phyloP scores from a whole-genome alignment of 768 basidiomycete species.

The Russula emetica region DNA sequence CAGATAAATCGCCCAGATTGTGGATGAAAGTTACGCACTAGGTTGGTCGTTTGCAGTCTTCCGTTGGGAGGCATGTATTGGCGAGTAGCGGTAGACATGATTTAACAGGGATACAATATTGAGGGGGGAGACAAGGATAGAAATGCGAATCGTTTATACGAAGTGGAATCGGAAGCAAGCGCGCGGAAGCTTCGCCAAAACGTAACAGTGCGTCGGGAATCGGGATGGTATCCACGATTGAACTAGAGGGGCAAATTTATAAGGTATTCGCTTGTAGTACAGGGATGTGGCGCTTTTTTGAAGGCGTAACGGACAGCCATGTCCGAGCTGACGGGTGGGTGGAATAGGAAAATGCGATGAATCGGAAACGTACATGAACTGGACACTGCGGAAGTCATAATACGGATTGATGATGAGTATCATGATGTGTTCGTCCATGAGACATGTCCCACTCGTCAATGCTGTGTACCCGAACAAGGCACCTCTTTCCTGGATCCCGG shows the following conservation, averaged over 20 bases:
- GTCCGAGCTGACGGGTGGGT: conserved; percentile 11
- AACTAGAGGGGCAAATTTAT: conserved; percentile 14
- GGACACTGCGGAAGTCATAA: conserved; percentile 1
- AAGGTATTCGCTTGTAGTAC: conserved; percentile 18
- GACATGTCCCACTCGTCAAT: background rate
- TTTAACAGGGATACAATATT: background rate
- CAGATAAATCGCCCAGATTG: background rate
- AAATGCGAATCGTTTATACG: conserved; percentile 7
- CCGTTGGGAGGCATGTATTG: conserved; percentile 25
- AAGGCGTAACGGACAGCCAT: conserved; percentile 17
- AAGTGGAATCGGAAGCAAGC: conserved; percentile 11
- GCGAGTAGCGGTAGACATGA: conserved; percentile 23
- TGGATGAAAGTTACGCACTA: conserved; percentile 12
- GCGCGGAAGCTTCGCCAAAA: conserved; percentile 12
- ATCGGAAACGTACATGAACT: conserved; percentile 5
- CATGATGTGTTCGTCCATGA: conserved; percentile 2
- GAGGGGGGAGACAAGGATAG: background rate
- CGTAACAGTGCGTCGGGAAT: conserved; percentile 14
- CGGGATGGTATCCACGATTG: conserved; percentile 5
- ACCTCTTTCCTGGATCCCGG: background rate
- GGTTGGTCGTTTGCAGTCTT: conserved; percentile 24
- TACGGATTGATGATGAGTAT: conserved; percentile 10
- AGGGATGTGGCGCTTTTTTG: conserved; percentile 7
- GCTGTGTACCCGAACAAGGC: background rate
- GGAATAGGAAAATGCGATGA: conserved; percentile 1